A percentile compares a stretch with the other conserved stretches of the same genome.
These are phyloP conservation scores for Aspergillus aculeatus DNA, from an alignment of 2,329 filamentous ascomycete species.

Conservation along the genomic window DNA sequence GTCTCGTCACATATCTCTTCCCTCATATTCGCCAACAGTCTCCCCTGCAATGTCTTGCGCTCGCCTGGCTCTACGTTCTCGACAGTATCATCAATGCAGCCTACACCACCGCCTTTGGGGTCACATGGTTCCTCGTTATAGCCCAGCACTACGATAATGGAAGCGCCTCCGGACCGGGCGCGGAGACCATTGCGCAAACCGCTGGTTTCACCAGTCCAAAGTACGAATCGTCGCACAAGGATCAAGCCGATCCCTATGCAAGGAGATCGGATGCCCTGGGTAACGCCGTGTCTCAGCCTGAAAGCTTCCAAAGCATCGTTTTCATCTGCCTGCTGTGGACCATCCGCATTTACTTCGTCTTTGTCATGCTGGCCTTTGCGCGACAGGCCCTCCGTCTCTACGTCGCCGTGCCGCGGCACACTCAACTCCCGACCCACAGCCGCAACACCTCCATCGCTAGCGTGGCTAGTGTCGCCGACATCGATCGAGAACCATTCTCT, in stretches of 20 bases:
- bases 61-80: slow-evolving; percentile 82
- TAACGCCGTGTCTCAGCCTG: slow-evolving; percentile 64
- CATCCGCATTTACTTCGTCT: slow-evolving; percentile 76
- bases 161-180: slow-evolving; percentile 49
- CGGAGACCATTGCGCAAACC: slow-evolving; percentile 59
- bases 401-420: slow-evolving; percentile 43
- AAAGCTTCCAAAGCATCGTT: slow-evolving; percentile 72
- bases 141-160: slow-evolving; percentile 54
- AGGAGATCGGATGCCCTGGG: slow-evolving; percentile 51
- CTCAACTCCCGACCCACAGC: slow-evolving; percentile 41
- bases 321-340: slow-evolving; percentile 72
- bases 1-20: slow-evolving; percentile 66
- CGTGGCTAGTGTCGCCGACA: slow-evolving; percentile 47
- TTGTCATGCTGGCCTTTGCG: slow-evolving; percentile 81
- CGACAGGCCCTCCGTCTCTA: slow-evolving; percentile 70
- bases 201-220: slow-evolving; percentile 65
- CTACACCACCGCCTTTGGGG: slow-evolving; percentile 78
- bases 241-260: slow-evolving; percentile 44
- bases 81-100: slow-evolving; percentile 78
- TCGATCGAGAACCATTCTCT: slow-evolving; percentile 67
- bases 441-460: slow-evolving; percentile 48
- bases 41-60: slow-evolving; percentile 73
- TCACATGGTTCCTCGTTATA: slow-evolving; percentile 82
- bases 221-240: slow-evolving; percentile 58
- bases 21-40: slow-evolving; percentile 77